These are phyloP conservation scores for Cairneyella variabilis DNA, from an alignment of 495 filamentous ascomycete species.

Conservation along the genomic window DNA sequence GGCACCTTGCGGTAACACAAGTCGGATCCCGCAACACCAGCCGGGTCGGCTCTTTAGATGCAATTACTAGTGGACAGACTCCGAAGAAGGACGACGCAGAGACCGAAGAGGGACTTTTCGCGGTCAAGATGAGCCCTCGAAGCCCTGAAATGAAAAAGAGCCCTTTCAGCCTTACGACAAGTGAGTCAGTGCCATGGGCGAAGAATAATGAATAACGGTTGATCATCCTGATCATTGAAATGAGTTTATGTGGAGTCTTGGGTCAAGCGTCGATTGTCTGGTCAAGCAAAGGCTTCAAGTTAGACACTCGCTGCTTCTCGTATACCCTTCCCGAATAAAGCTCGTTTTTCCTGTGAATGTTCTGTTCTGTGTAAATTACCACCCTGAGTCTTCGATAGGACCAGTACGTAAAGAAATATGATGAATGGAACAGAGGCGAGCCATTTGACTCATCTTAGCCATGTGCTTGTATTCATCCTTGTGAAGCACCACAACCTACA, in stretches of 20 bases:
- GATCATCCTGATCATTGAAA: background rate
- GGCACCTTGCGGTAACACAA: constrained; percentile 40
- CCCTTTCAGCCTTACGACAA: constrained; percentile 52
- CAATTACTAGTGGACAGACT: constrained; percentile 37
- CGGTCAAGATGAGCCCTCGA: constrained; percentile 73
- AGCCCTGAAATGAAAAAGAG: constrained; percentile 75
- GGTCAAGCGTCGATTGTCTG: background rate
- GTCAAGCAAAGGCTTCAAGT: background rate
- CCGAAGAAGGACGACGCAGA: constrained; percentile 36
- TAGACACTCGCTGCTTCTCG: constrained; percentile 9
- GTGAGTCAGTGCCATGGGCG: constrained; percentile 22
- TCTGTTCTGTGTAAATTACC: too few species aligned
- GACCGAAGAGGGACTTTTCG: constrained; percentile 72
- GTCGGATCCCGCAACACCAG: constrained; percentile 21
- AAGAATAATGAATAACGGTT: constrained; percentile 15
- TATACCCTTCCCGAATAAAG: constrained; percentile 13
- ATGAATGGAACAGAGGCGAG: too few species aligned
- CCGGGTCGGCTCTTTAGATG: constrained; percentile 38
- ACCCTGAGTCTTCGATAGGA: too few species aligned
- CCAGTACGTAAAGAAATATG: too few species aligned
- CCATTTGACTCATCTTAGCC: too few species aligned
- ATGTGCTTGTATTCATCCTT: too few species aligned
- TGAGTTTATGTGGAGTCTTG: constrained; percentile 12
- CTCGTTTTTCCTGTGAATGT: background rate
- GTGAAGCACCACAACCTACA: too few species aligned